Base-by-base conservation (phyloP, 345 rosid species). In the Draba incana region DNA sequence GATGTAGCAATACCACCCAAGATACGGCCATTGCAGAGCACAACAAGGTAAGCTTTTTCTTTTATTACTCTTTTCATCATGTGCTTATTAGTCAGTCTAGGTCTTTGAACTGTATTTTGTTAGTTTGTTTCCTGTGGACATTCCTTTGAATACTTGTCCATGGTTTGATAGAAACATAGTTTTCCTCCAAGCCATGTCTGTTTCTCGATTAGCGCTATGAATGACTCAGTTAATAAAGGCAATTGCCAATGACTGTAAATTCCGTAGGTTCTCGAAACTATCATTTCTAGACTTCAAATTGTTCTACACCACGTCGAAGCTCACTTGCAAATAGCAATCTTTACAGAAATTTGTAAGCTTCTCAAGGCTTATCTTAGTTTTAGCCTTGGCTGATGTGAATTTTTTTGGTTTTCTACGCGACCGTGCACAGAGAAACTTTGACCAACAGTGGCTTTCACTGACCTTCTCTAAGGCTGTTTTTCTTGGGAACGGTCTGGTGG, bases 1-100 rank as follows among this genome's bases (percentile, higher is more conserved):
- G n/a, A n/a, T n/a, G n/a, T n/a, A n/a, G n/a, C n/a, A n/a, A n/a
- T n/a, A n/a, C n/a, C n/a, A n/a, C n/a, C n/a, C n/a, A n/a, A n/a
- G n/a, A n/a, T n/a, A n/a, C n/a, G n/a, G n/a, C n/a, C n/a, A n/a
- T 93, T 71, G 98, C 98, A 6, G 98, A 93, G 68, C 98, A 90
- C 81, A 83, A 83, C 57, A 92, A 92, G 97, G 98, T 90, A 38
- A 69, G 78, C 10, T 20, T 46, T 76, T 31, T 48, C 44, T 45
- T 28, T 53, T 38, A 45, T 52, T 61, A 31, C 24, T 43, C 67
- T 28, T 28, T 4, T 14, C 15, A 13, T 25, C 20, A 50, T 59
- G 45, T 55, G 53, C 35, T 23, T 24, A n/a, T 23, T 14, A 38
- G 23, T 39, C 38, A 10, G 47, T 31, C 45, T 70, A 42, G 37